Base-by-base conservation (phyloP, 2,329 filamentous ascomycete species). In the Neophaeococcomyces mojaviensis region DNA sequence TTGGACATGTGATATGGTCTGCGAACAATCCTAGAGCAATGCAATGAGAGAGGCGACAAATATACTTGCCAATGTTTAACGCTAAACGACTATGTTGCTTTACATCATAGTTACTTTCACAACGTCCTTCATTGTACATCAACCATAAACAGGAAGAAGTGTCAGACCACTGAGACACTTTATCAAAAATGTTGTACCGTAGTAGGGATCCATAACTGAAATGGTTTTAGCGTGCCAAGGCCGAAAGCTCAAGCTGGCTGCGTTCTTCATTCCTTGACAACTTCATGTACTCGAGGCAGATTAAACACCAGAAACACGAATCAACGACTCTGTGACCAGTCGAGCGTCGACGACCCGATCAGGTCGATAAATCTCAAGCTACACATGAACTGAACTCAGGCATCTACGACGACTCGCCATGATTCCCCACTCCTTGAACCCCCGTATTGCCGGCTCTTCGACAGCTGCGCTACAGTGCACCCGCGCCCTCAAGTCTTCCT, bases 391-490 rank as follows among this genome's bases (percentile, higher is more conserved):
- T 46, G 28, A 46, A 39, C 24, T n/a, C 24, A 44, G 34, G 9
- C 28, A n/a, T 22, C 8, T 10, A 39, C 43, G 32, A 46, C 43
- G 4, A 34, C n/a, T 16, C 49, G 48, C 41, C 33, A 72, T 72
- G 69, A 65, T 67, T 64, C 60, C 68, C 64, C 68, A 62, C 60
- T 65, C 68, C 58, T 55, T 68, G 55, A 44, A 28, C 41, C 61
- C 68, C 61, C 65, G 67, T 59, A 66, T 66, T 61, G 64, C 65
- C 66, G 65, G 66, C 60, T 64, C 65, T 60, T 64, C 66, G 54
- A 62, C 61, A 54, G 52, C 58, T 53, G 47, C 49, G 49, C 51
- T 35, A 36, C 44, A 39, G 44, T 49, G 33, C 33, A 35, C 19
- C 36, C 49, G 41, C 51, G 49, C 36, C 38, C 47, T 37, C 9